Conservation (phyloP, 768 basidiomycete species). For the Mycena vulgaris region DNA sequence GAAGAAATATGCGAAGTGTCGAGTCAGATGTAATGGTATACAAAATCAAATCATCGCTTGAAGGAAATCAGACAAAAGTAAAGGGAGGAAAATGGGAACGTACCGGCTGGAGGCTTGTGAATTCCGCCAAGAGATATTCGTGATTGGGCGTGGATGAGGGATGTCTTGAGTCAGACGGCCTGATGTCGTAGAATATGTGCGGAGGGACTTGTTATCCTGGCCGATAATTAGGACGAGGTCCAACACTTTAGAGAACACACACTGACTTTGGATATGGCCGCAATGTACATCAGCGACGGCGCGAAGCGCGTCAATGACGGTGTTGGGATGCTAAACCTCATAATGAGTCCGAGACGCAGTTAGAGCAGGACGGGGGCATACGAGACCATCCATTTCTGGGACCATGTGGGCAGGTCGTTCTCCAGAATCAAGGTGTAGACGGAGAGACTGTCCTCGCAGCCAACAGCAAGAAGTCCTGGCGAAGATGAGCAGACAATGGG, state of each 20-base stretch:
- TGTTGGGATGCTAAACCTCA: slow-evolving; percentile 58
- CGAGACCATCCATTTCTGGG: slow-evolving; percentile 81
- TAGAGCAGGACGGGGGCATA: slow-evolving; percentile 51
- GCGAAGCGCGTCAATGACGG: slow-evolving; percentile 74
- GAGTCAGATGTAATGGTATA: slow-evolving; percentile 90
- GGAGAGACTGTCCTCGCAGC: slow-evolving; percentile 71
- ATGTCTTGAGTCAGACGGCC: slow-evolving; percentile 78
- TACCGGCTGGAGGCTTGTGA: slow-evolving; percentile 77
- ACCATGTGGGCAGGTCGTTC: slow-evolving; percentile 89
- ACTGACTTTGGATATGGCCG: slow-evolving; percentile 72
- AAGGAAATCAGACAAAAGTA: not conserved
- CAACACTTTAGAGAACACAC: not conserved
- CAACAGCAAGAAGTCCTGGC: slow-evolving; percentile 84
- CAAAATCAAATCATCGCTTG: slow-evolving; percentile 81
- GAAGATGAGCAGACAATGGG: slow-evolving; percentile 45
- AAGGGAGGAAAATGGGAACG: slow-evolving; percentile 48
- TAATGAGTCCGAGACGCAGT: slow-evolving; percentile 9
- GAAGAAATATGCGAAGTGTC: slow-evolving; percentile 87
- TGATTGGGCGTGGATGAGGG: slow-evolving; percentile 81
- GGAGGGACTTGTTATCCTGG: slow-evolving; percentile 72
- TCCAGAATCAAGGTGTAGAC: slow-evolving; percentile 86
- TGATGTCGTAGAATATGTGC: slow-evolving; percentile 81
- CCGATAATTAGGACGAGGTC: slow-evolving; percentile 22
- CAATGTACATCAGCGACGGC: slow-evolving; percentile 85
- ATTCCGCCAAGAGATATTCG: slow-evolving; percentile 80